phyloP scores from a whole-genome alignment of 2,329 filamentous ascomycete species.

The Alternaria hordeiaustralica region DNA sequence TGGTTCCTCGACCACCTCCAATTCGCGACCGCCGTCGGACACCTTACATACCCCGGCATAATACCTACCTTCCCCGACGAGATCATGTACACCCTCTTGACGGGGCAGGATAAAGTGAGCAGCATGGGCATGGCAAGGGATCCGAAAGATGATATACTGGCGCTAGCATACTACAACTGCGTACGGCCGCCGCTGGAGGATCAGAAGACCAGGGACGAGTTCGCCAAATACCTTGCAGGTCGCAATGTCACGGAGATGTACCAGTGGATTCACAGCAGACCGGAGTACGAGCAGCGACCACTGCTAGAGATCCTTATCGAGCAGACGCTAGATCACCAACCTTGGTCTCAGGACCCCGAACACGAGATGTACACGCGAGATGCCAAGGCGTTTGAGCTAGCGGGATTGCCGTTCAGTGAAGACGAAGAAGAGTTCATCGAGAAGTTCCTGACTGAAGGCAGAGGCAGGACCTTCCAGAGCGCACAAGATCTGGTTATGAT shows the following conservation, averaged over 20 bases:
- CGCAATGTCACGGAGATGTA: constrained; percentile 76
- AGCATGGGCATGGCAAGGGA: constrained; percentile 29
- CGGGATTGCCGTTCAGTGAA: constrained; percentile 73
- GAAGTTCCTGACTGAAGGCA: constrained; percentile 68
- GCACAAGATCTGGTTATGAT: constrained; percentile 78
- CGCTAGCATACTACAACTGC: constrained; percentile 79
- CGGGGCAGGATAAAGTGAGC: constrained; percentile 36
- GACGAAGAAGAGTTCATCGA: constrained; percentile 78
- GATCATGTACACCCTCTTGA: constrained; percentile 73
- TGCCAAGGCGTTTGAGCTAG: constrained; percentile 69
- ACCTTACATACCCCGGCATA: constrained; percentile 79
- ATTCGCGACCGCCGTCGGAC: constrained; percentile 71
- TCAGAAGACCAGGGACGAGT: constrained; percentile 65
- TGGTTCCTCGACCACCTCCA: constrained; percentile 79
- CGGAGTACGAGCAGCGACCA: constrained; percentile 65
- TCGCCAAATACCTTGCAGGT: constrained; percentile 72
- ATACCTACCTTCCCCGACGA: constrained; percentile 84
- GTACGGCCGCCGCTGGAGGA: constrained; percentile 75
- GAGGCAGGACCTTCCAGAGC: constrained; percentile 68
- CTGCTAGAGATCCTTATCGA: constrained; percentile 72
- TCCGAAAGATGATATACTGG: constrained; percentile 57
- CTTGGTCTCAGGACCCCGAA: constrained; percentile 14
- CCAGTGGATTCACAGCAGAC: constrained; percentile 71
- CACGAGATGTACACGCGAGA: constrained; percentile 48
- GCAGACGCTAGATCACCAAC: constrained; percentile 32